Evolutionary conservation across 805 yeast genomes (phyloP).

Genomic region (Schwanniomyces sp.): DNA sequence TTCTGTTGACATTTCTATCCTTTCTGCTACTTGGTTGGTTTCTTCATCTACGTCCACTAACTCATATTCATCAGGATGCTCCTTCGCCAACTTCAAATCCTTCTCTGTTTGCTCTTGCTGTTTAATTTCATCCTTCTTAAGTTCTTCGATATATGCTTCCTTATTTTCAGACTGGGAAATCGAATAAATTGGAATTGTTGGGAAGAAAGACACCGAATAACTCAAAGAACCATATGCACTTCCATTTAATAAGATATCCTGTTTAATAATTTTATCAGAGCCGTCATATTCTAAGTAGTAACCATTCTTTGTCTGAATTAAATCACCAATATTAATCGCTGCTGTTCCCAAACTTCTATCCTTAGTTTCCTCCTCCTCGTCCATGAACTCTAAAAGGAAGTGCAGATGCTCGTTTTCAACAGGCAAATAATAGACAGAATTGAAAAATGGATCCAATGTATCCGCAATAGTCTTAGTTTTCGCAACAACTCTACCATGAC

Average conservation of each 20-base stretch:
- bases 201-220: constrained; percentile 63
- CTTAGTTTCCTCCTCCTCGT: constrained; percentile 61
- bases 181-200: constrained; percentile 62
- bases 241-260: constrained; percentile 40
- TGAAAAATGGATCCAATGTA: constrained; percentile 56
- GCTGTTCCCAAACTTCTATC: constrained; percentile 66
- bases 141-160: constrained; percentile 38
- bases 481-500: constrained; percentile 58
- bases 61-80: constrained; percentile 63
- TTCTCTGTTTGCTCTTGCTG: constrained; percentile 47
- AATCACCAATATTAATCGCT: constrained; percentile 47
- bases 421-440: constrained; percentile 61
- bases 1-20: constrained; percentile 48
- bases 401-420: constrained; percentile 60
- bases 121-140: constrained; percentile 32
- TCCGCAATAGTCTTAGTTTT: constrained; percentile 55
- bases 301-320: constrained; percentile 49
- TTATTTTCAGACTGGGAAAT: constrained; percentile 53
- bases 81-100: constrained; percentile 51
- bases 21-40: constrained; percentile 31
- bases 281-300: constrained; percentile 53
- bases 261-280: constrained; percentile 43
- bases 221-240: constrained; percentile 46
- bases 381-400: constrained; percentile 58
- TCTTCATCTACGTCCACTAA: constrained; percentile 52